Evolutionary conservation across 2,329 filamentous ascomycete genomes (phyloP).

Genomic region (Monosporascus sp.): DNA sequence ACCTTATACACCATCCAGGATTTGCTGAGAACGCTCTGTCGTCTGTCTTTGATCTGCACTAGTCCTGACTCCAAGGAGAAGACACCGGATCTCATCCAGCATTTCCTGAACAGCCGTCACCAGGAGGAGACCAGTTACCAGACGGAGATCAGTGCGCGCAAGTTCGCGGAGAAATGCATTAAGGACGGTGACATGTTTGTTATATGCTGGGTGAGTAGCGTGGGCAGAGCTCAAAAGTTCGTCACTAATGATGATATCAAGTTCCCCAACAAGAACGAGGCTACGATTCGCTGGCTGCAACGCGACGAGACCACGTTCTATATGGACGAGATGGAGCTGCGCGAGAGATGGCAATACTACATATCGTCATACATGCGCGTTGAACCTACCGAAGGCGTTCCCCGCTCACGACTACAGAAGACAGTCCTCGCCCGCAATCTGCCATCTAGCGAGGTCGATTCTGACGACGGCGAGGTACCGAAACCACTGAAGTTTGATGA

Average conservation of each 20-base stretch:
- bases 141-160: conserved; percentile 82
- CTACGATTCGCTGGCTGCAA: conserved; percentile 66
- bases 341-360: conserved; percentile 89
- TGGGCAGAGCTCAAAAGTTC: conserved; percentile 4
- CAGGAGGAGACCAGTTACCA: conserved; percentile 84
- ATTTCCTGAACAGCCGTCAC: conserved; percentile 77
- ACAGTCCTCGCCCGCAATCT: conserved; percentile 68
- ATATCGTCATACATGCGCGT: conserved; percentile 86
- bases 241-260: conserved; percentile 34
- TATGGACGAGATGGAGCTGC: conserved; percentile 78
- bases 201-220: conserved; percentile 74
- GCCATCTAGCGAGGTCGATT: conserved; percentile 54
- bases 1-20: conserved; percentile 91
- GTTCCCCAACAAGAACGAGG: conserved; percentile 63
- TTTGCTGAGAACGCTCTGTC: conserved; percentile 73
- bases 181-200: conserved; percentile 92
- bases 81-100: conserved; percentile 80
- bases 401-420: conserved; percentile 58
- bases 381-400: conserved; percentile 79
- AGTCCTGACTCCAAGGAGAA: conserved; percentile 87
- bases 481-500: conserved; percentile 60
- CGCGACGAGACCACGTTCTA: conserved; percentile 74
- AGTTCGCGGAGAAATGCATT: conserved; percentile 85
- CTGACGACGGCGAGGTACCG: conserved; percentile 57
- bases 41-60: conserved; percentile 77